A percentile compares a stretch with the other conserved stretches of the same genome.
phyloP scores from a whole-genome alignment of 331 rosid species.

The Acacia concinna region DNA sequence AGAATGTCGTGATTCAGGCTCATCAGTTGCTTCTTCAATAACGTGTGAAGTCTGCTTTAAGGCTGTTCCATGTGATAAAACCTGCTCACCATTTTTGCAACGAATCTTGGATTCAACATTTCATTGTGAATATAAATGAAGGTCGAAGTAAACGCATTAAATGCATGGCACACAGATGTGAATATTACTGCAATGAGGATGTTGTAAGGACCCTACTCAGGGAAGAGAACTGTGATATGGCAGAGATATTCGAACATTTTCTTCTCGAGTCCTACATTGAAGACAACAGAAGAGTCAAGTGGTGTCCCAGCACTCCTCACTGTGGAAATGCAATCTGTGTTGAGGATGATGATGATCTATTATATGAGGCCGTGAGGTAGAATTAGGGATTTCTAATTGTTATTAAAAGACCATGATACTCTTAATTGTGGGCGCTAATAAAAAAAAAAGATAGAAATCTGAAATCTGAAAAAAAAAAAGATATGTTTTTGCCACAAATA shows the following conservation, averaged over 20 bases:
- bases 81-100: constrained; percentile 73
- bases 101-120: constrained; percentile 87
- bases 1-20: constrained; percentile 42
- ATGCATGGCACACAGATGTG: constrained; percentile 90
- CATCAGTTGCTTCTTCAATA: constrained; percentile 33
- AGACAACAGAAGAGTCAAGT: constrained; percentile 85
- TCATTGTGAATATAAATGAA: constrained; percentile 84
- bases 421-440: no score
- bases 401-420: no score
- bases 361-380: no score
- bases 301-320: no score
- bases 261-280: constrained; percentile 95
- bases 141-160: constrained; percentile 93
- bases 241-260: constrained; percentile 88
- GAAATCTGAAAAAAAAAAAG: no score
- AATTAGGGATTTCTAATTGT: no score
- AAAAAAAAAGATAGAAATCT: no score
- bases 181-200: constrained; percentile 81
- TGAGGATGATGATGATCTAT: constrained; percentile 57
- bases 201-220: constrained; percentile 69
- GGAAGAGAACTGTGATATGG: constrained; percentile 62
- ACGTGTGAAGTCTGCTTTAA: constrained; percentile 80
- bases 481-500: no score
- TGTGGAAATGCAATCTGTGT: constrained; percentile 48
- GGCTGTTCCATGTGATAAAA: constrained; percentile 56